phyloP scores from a whole-genome alignment of 129 eudicot species.

The Mikania micrantha region DNA sequence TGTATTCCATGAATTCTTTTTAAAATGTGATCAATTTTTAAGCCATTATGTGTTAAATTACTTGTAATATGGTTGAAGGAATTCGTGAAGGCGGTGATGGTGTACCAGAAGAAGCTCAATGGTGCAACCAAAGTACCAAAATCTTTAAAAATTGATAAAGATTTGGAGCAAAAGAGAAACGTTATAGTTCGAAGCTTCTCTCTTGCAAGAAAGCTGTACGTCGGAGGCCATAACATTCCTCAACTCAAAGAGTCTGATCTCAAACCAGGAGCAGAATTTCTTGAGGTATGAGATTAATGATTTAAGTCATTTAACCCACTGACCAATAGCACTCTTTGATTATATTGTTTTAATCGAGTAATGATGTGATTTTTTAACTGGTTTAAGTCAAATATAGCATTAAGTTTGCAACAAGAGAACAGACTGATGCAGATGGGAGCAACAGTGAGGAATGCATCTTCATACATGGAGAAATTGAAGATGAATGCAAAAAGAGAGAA shows the following conservation, averaged over 20 bases:
- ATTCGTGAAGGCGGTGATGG: conserved; percentile 76
- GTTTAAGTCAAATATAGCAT: conserved; percentile 57
- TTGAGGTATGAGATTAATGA: conserved; percentile 44
- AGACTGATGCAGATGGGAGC: conserved; percentile 94
- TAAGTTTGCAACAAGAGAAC: conserved; percentile 72
- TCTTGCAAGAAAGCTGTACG: conserved; percentile 53
- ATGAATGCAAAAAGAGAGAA: conserved; percentile 54
- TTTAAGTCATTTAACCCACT: background rate
- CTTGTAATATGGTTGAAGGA: conserved; percentile 40
- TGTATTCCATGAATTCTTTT: background rate
- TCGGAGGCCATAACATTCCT: conserved; percentile 28
- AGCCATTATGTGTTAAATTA: background rate
- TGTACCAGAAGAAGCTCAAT: conserved; percentile 60
- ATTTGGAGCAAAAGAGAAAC: conserved; percentile 66
- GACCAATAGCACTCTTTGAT: background rate
- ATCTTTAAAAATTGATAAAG: conserved; percentile 42
- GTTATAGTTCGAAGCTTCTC: conserved; percentile 64
- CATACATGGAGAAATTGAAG: conserved; percentile 51
- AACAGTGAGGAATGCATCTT: conserved; percentile 75
- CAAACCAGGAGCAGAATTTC: conserved; percentile 65
- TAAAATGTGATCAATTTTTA: background rate
- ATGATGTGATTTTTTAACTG: background rate
- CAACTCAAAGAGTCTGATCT: conserved; percentile 51
- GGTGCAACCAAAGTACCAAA: conserved; percentile 35
- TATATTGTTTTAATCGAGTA: background rate